phyloP scores from a whole-genome alignment of 1,139 yeast species.

The Oligophagozyma castellii region DNA sequence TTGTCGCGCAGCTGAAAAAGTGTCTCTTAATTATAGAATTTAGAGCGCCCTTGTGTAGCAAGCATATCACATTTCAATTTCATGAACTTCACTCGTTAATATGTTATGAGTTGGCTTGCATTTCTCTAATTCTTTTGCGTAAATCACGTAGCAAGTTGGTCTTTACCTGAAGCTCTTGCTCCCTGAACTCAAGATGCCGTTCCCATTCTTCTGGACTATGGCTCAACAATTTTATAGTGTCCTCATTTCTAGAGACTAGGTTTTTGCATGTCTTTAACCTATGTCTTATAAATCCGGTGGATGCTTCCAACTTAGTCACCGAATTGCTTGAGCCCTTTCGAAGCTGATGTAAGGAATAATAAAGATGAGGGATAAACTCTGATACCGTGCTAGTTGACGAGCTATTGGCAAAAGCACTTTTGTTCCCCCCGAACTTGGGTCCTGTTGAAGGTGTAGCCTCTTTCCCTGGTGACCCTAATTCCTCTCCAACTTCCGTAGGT shows the following conservation, averaged over 20 bases:
- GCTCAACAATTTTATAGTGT: constrained; percentile 14
- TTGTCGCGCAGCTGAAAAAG: too few species aligned
- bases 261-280: constrained; percentile 20
- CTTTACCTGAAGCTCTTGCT: constrained; percentile 17
- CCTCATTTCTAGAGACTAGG: constrained; percentile 14
- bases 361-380: constrained; percentile 24
- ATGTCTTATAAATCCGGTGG: constrained; percentile 23
- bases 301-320: constrained; percentile 19
- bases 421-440: background rate
- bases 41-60: too few species aligned
- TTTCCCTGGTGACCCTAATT: too few species aligned
- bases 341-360: constrained; percentile 20
- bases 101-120: constrained; percentile 1
- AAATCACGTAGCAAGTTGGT: constrained; percentile 9
- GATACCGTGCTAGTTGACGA: constrained; percentile 6
- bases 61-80: background rate
- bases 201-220: constrained; percentile 20
- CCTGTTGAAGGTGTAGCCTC: background rate
- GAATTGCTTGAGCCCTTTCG: constrained; percentile 21
- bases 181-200: constrained; percentile 10
- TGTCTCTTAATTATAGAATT: too few species aligned
- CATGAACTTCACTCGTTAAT: background rate
- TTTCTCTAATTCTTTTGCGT: constrained; percentile 1
- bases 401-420: constrained; percentile 1
- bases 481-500: constrained; percentile 97